A percentile compares a stretch with the other conserved stretches of the same genome.
Evolutionary conservation across 441 rosid genomes (phyloP).

Genomic region (Melianthus villosus): DNA sequence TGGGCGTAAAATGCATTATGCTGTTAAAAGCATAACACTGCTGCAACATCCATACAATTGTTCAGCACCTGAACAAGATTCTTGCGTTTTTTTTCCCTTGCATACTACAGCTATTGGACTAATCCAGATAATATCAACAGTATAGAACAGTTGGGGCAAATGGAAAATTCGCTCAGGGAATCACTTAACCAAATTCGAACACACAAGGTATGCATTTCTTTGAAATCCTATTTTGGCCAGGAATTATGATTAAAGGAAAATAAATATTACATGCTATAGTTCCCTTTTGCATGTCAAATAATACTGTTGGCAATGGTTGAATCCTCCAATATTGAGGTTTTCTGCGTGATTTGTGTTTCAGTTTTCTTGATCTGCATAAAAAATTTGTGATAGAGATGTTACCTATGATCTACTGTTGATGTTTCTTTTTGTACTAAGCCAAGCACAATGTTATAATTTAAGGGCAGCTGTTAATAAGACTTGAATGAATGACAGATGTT

Average conservation of each 20-base stretch:
- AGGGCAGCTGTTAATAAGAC: too few relatives aligned
- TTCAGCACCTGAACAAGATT: not conserved
- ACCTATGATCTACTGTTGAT: not conserved
- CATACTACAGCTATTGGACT: conserved; percentile 39
- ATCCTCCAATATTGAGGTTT: too few relatives aligned
- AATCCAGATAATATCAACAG: conserved; percentile 32
- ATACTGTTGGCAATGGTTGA: too few relatives aligned
- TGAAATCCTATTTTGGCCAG: too few relatives aligned
- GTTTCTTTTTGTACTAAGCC: too few relatives aligned
- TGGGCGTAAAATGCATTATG: not conserved
- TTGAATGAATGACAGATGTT: too few relatives aligned
- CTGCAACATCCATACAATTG: not conserved
- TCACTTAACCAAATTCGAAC: conserved; percentile 33
- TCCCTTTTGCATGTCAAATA: too few relatives aligned
- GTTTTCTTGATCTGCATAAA: not conserved
- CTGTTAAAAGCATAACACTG: not conserved
- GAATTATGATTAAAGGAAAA: too few relatives aligned
- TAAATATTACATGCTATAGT: too few relatives aligned
- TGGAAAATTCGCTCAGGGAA: conserved; percentile 47
- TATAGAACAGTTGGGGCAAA: conserved; percentile 36
- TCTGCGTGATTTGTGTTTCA: too few relatives aligned
- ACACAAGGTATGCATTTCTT: conserved; percentile 34
- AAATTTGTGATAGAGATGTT: not conserved
- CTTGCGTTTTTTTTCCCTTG: conserved; percentile 2
- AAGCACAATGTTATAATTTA: too few relatives aligned